A percentile compares a stretch with the other conserved stretches of the same genome.
phyloP scores from a whole-genome alignment of 805 yeast species.

The Komagataella ulmi region DNA sequence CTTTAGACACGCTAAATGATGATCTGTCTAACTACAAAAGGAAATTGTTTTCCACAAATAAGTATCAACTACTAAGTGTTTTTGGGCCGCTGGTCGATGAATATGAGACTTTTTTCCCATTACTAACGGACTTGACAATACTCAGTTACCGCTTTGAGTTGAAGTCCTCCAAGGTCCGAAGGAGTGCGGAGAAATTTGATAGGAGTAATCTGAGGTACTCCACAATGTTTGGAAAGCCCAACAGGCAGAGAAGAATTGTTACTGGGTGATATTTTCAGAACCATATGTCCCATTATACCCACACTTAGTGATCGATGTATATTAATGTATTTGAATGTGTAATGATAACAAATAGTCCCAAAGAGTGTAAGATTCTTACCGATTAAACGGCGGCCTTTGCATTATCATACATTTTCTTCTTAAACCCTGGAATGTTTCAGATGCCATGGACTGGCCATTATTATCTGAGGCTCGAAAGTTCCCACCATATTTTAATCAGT shows the following conservation, averaged over 20 bases:
- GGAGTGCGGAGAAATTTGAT: background rate
- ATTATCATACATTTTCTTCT: background rate
- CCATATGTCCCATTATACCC: background rate
- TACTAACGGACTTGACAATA: background rate
- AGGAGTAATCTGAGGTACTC: background rate
- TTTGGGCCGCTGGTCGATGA: slow-evolving; percentile 3
- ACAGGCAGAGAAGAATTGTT: background rate
- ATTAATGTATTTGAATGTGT: background rate
- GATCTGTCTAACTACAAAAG: background rate
- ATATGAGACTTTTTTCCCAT: background rate
- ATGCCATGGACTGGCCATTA: background rate
- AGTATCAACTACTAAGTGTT: slow-evolving; percentile 3
- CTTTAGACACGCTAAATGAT: background rate
- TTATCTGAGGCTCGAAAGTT: background rate
- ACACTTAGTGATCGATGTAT: background rate
- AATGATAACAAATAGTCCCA: background rate
- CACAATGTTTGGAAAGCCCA: background rate
- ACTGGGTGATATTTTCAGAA: background rate
- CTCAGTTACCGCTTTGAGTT: background rate
- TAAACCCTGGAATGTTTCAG: background rate
- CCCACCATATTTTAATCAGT: background rate
- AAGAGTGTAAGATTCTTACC: no score
- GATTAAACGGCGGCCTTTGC: background rate
- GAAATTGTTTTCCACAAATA: background rate
- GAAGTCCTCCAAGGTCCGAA: background rate